A percentile compares a stretch with the other conserved stretches of the same genome.
These are phyloP conservation scores for Eucalyptus pauciflora DNA, from an alignment of 345 rosid species.

Conservation along the genomic window DNA sequence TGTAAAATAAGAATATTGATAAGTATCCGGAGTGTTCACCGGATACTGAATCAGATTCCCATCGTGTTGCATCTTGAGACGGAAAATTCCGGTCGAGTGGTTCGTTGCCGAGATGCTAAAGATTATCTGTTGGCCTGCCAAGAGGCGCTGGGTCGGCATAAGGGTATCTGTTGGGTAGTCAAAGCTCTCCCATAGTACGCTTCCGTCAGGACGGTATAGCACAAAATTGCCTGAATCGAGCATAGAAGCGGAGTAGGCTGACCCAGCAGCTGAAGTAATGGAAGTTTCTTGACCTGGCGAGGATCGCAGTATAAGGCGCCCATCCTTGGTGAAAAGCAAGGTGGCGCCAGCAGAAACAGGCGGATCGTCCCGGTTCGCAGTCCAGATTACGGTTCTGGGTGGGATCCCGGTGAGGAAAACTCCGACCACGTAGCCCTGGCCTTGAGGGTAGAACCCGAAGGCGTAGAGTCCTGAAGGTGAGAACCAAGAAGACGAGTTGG, in stretches of 20 bases:
- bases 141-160: constrained; percentile 4
- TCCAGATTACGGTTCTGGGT: constrained; percentile 7
- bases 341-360: neutral
- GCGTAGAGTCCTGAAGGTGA: constrained; percentile 9
- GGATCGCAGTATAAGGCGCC: neutral
- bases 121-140: neutral
- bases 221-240: constrained; percentile 13
- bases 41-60: constrained; percentile 16
- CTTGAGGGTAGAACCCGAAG: constrained; percentile 11
- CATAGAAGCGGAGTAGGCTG: constrained; percentile 3
- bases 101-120: constrained; percentile 1
- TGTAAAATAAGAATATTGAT: neutral
- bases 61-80: constrained; percentile 1
- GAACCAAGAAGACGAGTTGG: neutral
- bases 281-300: neutral
- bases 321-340: neutral
- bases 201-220: neutral
- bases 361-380: constrained; percentile 4
- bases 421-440: constrained; percentile 1
- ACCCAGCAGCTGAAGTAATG: neutral
- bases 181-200: constrained; percentile 16
- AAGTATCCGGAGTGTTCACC: neutral
- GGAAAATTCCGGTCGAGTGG: constrained; percentile 6
- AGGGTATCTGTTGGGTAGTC: constrained; percentile 13
- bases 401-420: neutral